phyloP scores from a whole-genome alignment of 306 rosid species.

The Arachis hypogaea region DNA sequence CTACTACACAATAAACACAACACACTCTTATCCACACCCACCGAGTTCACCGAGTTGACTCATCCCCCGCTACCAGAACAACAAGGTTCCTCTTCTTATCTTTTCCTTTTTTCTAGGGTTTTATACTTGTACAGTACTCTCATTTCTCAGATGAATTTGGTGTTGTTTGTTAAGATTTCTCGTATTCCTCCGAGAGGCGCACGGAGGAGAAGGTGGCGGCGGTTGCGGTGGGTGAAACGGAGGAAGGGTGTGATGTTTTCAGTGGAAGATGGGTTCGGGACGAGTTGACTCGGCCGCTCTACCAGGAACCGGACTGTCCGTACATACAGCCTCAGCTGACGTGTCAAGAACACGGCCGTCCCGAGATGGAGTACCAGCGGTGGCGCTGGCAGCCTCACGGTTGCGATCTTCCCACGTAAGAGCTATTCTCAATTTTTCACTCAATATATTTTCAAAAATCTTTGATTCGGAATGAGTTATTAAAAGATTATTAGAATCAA shows the following conservation, averaged over 20 bases:
- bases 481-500: too few species aligned
- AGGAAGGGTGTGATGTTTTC: constrained; percentile 65
- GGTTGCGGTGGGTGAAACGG: constrained; percentile 45
- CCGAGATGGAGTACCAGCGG: constrained; percentile 61
- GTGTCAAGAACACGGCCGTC: constrained; percentile 85
- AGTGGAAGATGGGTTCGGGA: constrained; percentile 82
- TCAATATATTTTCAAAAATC: too few species aligned
- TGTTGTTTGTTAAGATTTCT: neutral
- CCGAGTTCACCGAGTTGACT: constrained; percentile 40
- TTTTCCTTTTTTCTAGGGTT: neutral
- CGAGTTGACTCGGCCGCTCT: constrained; percentile 76
- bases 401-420: constrained; percentile 83
- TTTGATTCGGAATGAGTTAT: neutral
- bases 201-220: constrained; percentile 41
- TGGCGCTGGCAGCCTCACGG: constrained; percentile 94
- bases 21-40: constrained; percentile 27
- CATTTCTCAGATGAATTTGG: neutral
- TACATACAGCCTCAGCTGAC: constrained; percentile 95
- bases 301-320: constrained; percentile 92
- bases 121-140: neutral
- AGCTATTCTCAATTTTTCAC: neutral
- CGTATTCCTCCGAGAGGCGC: neutral
- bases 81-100: too few species aligned
- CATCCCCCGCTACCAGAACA: neutral
- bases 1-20: constrained; percentile 36